phyloP scores from a whole-genome alignment of 2,329 filamentous ascomycete species.

The Fusarium pseudograminearum region DNA sequence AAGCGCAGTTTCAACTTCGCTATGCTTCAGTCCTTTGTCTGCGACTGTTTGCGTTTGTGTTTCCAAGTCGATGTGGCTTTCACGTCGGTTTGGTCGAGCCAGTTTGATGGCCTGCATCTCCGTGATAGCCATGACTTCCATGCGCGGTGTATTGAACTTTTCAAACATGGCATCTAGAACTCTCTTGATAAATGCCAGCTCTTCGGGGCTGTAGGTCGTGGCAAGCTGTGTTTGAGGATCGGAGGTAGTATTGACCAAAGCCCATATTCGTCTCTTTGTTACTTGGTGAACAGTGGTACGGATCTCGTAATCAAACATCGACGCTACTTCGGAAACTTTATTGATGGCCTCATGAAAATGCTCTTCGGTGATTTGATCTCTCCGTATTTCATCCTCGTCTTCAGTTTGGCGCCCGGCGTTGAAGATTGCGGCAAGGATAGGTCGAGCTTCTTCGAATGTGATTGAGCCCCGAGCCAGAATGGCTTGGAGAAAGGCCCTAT shows the following conservation, averaged over 20 bases:
- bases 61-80: slow-evolving; percentile 51
- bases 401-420: slow-evolving; percentile 61
- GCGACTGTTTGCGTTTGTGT: slow-evolving; percentile 51
- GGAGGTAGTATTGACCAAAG: slow-evolving; percentile 87
- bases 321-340: slow-evolving; percentile 77
- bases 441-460: slow-evolving; percentile 78
- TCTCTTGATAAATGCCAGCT: slow-evolving; percentile 90
- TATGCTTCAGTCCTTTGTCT: slow-evolving; percentile 75
- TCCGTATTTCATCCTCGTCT: slow-evolving; percentile 55
- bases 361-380: slow-evolving; percentile 74
- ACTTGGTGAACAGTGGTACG: slow-evolving; percentile 78
- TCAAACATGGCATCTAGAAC: slow-evolving; percentile 94
- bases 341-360: slow-evolving; percentile 77
- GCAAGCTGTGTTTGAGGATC: slow-evolving; percentile 89
- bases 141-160: slow-evolving; percentile 80
- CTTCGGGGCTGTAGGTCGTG: slow-evolving; percentile 82
- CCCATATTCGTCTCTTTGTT: slow-evolving; percentile 76
- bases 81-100: slow-evolving; percentile 61
- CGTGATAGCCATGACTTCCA: slow-evolving; percentile 86
- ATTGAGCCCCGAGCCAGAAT: slow-evolving; percentile 83
- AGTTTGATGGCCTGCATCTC: slow-evolving; percentile 83
- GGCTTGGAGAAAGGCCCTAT: slow-evolving; percentile 91
- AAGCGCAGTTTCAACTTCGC: slow-evolving; percentile 81
- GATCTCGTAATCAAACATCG: slow-evolving; percentile 89
- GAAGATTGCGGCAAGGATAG: slow-evolving; percentile 81